Base-by-base conservation (phyloP, 2,329 filamentous ascomycete genomes). In the Magnaporthiopsis incrustans region DNA sequence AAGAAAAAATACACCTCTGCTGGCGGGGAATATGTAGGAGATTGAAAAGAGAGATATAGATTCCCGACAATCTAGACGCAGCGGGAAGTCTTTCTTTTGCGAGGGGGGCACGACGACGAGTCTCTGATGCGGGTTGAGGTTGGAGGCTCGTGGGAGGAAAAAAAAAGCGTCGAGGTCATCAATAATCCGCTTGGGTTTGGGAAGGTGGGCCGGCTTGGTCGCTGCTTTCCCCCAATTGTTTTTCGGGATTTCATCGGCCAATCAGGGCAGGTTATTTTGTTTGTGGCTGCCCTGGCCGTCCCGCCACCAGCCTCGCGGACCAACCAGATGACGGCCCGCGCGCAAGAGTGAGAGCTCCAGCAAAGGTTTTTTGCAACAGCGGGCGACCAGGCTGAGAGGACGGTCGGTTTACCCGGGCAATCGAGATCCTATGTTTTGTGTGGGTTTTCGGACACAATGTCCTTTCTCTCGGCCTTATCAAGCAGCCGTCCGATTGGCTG, bases 221-320 rank as follows among this genome's bases (percentile, higher is more conserved):
- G 11, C 35, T 61, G 59, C n/a, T 18, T 38, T 26, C 59, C n/a
- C 25, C 15, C 59, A 60, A 38, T 25, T 44, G 35, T 38, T 25
- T 22, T 30, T 61, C 60, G 60, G 60, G 60, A 61, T 61, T 53
- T 61, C 60, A n/a, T 61, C 60, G 60, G 35, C 60, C 60, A 38
- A 44, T 61, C 60, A 26, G 26, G 1, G 18, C 18, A 25, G 11
- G n/a, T 2, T 15, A 33, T 25, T 44, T 38, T 25, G 33, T 30
- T 60, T 26, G 15, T 38, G n/a, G 30, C 22, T 60, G 30, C 33
- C 26, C 32, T 26, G 33, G n/a, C 4, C 33, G 25, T 44, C n/a
- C 22, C 38, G 59, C 33, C 59, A 60, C 59, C 33, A n/a, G 22
- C n/a, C 32, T 60, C 44, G 22, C 44, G 22, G 44, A n/a, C 44